Conservation (phyloP, 1,284 basidiomycete species). For the Wallemia hederae region DNA sequence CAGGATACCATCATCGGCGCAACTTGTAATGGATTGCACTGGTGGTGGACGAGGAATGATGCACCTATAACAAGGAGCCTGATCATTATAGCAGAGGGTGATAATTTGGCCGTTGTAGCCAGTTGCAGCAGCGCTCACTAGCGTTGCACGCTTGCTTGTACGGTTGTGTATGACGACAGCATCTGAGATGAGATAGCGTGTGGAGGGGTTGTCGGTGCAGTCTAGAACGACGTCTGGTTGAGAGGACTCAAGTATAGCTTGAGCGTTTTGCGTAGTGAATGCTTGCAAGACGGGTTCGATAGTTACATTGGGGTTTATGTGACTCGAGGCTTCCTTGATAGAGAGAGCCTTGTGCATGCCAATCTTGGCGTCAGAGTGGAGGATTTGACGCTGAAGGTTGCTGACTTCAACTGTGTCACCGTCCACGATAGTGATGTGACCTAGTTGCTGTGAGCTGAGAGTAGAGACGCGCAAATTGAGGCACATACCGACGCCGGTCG, state of each 20-base stretch:
- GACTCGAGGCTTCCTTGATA: slow-evolving; percentile 30
- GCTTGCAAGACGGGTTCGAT: slow-evolving; percentile 26
- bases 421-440: slow-evolving; percentile 60
- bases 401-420: slow-evolving; percentile 70
- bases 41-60: slow-evolving; percentile 52
- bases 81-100: slow-evolving; percentile 13
- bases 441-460: slow-evolving; percentile 17
- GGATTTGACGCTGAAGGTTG: slow-evolving; percentile 75
- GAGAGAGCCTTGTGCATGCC: slow-evolving; percentile 60
- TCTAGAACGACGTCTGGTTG: slow-evolving; percentile 47
- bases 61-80: slow-evolving; percentile 80
- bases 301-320: slow-evolving; percentile 35
- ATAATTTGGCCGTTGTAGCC: slow-evolving; percentile 49
- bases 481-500: slow-evolving; percentile 55
- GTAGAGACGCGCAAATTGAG: background rate
- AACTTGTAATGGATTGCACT: slow-evolving; percentile 34
- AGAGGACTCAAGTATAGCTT: slow-evolving; percentile 28
- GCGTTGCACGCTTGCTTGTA: slow-evolving; percentile 24
- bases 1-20: slow-evolving; percentile 71
- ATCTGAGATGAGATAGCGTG: slow-evolving; percentile 83
- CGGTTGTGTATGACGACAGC: slow-evolving; percentile 32
- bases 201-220: slow-evolving; percentile 79
- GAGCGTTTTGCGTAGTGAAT: slow-evolving; percentile 31
- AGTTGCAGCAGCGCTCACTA: slow-evolving; percentile 81
- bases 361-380: slow-evolving; percentile 53